Percentiles rank a stretch among this genome's conserved stretches.
Evolutionary conservation across 2,329 filamentous ascomycete species (phyloP).

Genomic region (Pestalotiopsis sp.): DNA sequence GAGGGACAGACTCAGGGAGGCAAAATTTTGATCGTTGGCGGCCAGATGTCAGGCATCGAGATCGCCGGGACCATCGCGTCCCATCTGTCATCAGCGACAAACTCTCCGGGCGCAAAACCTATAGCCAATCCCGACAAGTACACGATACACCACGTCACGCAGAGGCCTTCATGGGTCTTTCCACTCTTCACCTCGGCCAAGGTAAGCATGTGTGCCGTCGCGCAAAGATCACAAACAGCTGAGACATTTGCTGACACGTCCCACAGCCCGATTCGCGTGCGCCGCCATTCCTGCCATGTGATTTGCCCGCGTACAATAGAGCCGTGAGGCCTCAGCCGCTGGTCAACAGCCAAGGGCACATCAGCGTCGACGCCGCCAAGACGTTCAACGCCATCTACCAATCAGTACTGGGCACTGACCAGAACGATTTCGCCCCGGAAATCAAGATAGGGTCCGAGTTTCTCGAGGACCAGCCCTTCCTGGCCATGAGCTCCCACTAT

Average conservation of each 20-base stretch:
- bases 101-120: slow-evolving; percentile 49
- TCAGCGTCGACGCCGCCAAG: slow-evolving; percentile 59
- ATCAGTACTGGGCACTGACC: slow-evolving; percentile 53
- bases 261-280: slow-evolving; percentile 46
- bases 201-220: slow-evolving; percentile 34
- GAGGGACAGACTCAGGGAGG: slow-evolving; percentile 40
- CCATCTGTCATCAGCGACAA: slow-evolving; percentile 66
- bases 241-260: slow-evolving; percentile 33
- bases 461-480: slow-evolving; percentile 58
- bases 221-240: neutral
- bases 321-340: slow-evolving; percentile 62
- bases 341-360: slow-evolving; percentile 65
- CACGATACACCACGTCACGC: slow-evolving; percentile 68
- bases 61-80: slow-evolving; percentile 72
- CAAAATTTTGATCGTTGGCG: slow-evolving; percentile 75
- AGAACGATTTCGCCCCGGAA: slow-evolving; percentile 50
- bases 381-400: slow-evolving; percentile 55
- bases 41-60: slow-evolving; percentile 83
- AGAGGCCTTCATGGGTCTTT: slow-evolving; percentile 73
- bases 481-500: slow-evolving; percentile 74
- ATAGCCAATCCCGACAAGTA: slow-evolving; percentile 50
- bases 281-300: slow-evolving; percentile 71
- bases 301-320: slow-evolving; percentile 73
- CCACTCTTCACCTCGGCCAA: slow-evolving; percentile 59
- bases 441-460: slow-evolving; percentile 42